Base-by-base conservation (phyloP, 148 eudicot genomes). In the Arbutus unedo region DNA sequence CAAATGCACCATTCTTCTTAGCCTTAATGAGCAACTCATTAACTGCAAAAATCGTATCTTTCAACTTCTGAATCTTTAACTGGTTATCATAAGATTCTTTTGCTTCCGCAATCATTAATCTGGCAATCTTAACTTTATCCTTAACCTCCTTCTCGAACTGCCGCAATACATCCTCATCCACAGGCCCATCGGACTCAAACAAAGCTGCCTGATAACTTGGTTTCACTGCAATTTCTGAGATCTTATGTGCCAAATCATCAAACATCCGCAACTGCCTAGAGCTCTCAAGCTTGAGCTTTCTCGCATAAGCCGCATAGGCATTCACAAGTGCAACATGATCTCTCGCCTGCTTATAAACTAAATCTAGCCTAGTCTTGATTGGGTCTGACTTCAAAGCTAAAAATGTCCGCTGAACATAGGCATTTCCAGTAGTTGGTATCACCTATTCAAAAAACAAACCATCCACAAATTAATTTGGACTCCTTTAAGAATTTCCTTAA, bases 61-160 rank as follows among this genome's bases (percentile, higher is more conserved):
- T 95, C 83, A 95, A 74, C 73, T 95, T 95, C 91, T 95, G 98
- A 85, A 95, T 95, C 90, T 95, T 95, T 82, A 95, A 81, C 88
- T 95, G 97, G 84, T 93, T 93, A 75, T 95, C 98, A 88, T 93
- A 95, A 7, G 98, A 95, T 83, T 95, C 98, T 81, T 95, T 95
- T 54, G 91, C 80, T 60, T 95, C 98, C 15, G 86, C 93, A 85
- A 95, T 91, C 90, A 95, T 89, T 71, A 90, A 78, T 87, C 98
- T 87, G 7, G 95, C 93, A 56, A 88, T 76, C 87, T 95, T 95
- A 83, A 95, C 94, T 85, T 92, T 93, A 81, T 95, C 98, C 86
- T 95, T 95, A 68, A 92, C 97, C 81, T 95, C 98, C 87, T 91
- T 95, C 90, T 95, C 98, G 60, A 95, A 93, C 73, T 92, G 95